Conservation (phyloP, 1,139 yeast genomes). For the Taphrina deformans region DNA sequence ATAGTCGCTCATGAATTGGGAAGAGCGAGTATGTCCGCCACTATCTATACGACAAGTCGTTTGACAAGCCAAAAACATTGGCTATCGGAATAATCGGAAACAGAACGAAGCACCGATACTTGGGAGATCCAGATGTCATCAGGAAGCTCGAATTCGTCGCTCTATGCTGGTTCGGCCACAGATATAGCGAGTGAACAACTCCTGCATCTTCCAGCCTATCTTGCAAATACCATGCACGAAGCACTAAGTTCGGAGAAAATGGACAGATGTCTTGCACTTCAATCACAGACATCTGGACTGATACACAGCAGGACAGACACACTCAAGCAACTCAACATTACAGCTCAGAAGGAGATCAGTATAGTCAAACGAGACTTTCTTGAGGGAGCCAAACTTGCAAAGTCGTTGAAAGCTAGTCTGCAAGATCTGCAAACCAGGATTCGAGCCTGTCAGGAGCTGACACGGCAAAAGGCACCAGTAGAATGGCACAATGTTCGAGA, state of each 20-base stretch:
- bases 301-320: constrained; percentile 1
- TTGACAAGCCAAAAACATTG: too few relatives aligned
- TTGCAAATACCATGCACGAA: constrained; percentile 18
- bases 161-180: constrained; percentile 26
- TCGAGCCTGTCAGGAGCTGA: constrained; percentile 17
- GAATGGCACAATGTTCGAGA: constrained; percentile 18
- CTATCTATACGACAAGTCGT: too few relatives aligned
- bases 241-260: constrained; percentile 9
- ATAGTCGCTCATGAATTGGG: too few relatives aligned
- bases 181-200: not conserved
- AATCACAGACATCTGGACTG: constrained; percentile 21
- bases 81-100: too few relatives aligned
- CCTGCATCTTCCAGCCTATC: not conserved
- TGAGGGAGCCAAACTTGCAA: constrained; percentile 21
- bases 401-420: not conserved
- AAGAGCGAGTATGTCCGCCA: too few relatives aligned
- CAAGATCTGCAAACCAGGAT: constrained; percentile 11
- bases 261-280: constrained; percentile 24
- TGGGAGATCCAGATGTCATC: constrained; percentile 4
- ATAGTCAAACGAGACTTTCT: constrained; percentile 14
- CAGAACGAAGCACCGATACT: too few relatives aligned
- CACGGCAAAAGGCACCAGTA: constrained; percentile 16
- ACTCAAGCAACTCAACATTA: constrained; percentile 4
- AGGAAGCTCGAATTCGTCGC: constrained; percentile 1
- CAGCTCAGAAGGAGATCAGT: not conserved